These are phyloP conservation scores for Vanilla planifolia DNA, from an alignment of 106 monocot species.

Conservation along the genomic window DNA sequence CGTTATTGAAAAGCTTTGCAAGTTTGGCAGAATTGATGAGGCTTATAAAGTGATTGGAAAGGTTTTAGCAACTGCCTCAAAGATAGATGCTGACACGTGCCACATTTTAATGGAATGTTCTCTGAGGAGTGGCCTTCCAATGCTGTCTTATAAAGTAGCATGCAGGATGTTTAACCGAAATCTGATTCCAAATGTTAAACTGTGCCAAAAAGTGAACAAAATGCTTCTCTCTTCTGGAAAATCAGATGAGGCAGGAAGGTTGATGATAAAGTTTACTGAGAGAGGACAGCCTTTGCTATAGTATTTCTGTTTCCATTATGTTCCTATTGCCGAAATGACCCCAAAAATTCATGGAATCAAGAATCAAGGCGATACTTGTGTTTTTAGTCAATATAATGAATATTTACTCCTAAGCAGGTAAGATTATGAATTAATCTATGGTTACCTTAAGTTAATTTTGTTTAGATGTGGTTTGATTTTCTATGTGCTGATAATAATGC, in stretches of 20 bases:
- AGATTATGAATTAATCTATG: too few relatives aligned
- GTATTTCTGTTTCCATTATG: neutral
- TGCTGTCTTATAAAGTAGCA: conserved; percentile 77
- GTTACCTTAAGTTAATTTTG: too few relatives aligned
- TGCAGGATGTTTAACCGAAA: conserved; percentile 87
- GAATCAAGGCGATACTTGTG: neutral
- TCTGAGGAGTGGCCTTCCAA: conserved; percentile 34
- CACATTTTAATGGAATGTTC: conserved; percentile 59
- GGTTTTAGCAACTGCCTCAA: conserved; percentile 79
- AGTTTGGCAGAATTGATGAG: conserved; percentile 72
- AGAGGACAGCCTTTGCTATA: conserved; percentile 47
- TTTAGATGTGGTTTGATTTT: too few relatives aligned
- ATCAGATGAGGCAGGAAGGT: conserved; percentile 35
- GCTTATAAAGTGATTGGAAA: conserved; percentile 63
- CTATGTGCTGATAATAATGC: too few relatives aligned
- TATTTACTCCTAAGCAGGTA: too few relatives aligned
- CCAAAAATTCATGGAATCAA: neutral
- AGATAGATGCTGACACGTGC: conserved; percentile 60
- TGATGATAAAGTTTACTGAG: conserved; percentile 67
- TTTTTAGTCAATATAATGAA: too few relatives aligned
- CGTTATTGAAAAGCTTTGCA: conserved; percentile 79
- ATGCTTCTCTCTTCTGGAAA: conserved; percentile 38
- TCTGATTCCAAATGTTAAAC: conserved; percentile 60
- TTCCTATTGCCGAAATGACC: neutral
- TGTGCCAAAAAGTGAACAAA: conserved; percentile 59